Percentiles rank a stretch among this genome's conserved stretches.
Conservation (phyloP, 202 grass and related monocot species). For the Sporobolus alterniflorus region DNA sequence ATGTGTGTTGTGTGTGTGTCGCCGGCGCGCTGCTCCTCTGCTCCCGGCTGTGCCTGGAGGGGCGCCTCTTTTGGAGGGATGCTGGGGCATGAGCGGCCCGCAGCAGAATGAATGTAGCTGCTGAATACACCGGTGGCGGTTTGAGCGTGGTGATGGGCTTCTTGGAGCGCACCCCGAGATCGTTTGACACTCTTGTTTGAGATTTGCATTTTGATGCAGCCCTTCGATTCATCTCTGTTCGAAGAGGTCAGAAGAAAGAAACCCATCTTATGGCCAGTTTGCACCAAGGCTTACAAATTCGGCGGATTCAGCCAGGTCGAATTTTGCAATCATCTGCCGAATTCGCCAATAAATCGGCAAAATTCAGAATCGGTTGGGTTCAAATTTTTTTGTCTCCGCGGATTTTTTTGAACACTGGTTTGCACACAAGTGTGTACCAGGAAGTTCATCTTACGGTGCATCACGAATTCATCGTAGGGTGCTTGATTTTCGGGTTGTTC, state of each 20-base stretch:
- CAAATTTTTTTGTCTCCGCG: too few species aligned
- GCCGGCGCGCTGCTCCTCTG: neutral
- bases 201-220: constrained; percentile 10
- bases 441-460: neutral
- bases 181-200: neutral
- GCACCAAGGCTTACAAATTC: too few species aligned
- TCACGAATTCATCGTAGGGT: too few species aligned
- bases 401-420: too few species aligned
- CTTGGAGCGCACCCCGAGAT: constrained; percentile 51
- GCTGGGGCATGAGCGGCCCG: neutral
- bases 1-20: neutral
- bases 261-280: neutral
- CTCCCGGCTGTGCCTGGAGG: neutral
- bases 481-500: neutral
- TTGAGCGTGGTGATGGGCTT: constrained; percentile 49
- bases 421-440: too few species aligned
- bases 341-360: too few species aligned
- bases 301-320: too few species aligned
- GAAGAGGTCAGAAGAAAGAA: neutral
- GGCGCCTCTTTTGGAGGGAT: constrained; percentile 35
- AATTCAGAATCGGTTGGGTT: too few species aligned
- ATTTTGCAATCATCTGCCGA: too few species aligned
- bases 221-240: neutral
- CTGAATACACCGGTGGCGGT: neutral
- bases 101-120: neutral